These are phyloP conservation scores for Solanum gracilifrons DNA, from an alignment of 257 asterid genomes.

Conservation along the genomic window DNA sequence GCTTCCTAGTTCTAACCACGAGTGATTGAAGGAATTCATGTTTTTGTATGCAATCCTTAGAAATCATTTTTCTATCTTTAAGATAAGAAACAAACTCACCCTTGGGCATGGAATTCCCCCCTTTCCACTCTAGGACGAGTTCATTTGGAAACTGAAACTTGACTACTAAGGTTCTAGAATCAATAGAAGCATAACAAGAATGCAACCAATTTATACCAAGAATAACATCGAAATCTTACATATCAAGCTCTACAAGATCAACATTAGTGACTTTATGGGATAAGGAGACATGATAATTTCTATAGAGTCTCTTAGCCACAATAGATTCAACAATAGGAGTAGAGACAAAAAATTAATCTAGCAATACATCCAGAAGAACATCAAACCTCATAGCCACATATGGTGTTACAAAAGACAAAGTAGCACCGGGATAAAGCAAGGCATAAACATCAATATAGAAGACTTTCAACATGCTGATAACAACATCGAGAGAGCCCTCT, in stretches of 20 bases:
- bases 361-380: too few species aligned
- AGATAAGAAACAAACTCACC: neutral
- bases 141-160: neutral
- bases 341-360: too few species aligned
- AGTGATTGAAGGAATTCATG: neutral
- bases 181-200: neutral
- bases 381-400: neutral
- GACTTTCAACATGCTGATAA: neutral
- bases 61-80: neutral
- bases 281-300: neutral
- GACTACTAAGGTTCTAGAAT: neutral
- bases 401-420: neutral
- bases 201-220: neutral
- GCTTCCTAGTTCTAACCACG: neutral
- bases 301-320: neutral
- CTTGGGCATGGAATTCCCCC: neutral
- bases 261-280: neutral
- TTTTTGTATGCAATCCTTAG: neutral
- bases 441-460: neutral
- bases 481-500: neutral
- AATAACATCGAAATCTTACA: too few species aligned
- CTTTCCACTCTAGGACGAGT: neutral
- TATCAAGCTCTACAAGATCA: neutral
- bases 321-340: too few species aligned
- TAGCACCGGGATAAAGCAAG: neutral